Evolutionary conservation across 164 flowering plant genomes (phyloP).

Genomic region (Berberis thunbergii): DNA sequence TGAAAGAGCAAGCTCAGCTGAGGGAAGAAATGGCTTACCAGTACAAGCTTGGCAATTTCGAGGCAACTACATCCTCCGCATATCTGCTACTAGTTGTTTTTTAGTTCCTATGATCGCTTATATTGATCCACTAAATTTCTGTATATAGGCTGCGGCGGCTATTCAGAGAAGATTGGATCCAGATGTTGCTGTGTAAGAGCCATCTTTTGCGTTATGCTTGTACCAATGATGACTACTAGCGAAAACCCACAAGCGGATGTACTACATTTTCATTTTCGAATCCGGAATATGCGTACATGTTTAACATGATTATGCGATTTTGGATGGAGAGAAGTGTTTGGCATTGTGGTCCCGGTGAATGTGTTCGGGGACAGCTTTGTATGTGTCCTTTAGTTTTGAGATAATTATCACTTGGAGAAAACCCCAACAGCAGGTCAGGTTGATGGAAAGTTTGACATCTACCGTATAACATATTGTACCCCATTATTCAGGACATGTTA

Average conservation of each 20-base stretch:
- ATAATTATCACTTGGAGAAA: too few relatives aligned
- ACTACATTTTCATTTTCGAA: background rate
- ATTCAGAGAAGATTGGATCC: conserved; percentile 94
- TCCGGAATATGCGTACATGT: too few relatives aligned
- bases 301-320: too few relatives aligned
- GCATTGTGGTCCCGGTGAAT: too few relatives aligned
- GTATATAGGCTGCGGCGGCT: conserved; percentile 80
- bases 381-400: too few relatives aligned
- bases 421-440: too few relatives aligned
- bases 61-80: conserved; percentile 32
- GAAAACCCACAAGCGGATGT: background rate
- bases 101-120: background rate
- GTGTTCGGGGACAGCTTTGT: too few relatives aligned
- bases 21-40: conserved; percentile 88
- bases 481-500: too few relatives aligned
- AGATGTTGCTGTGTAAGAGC: conserved; percentile 51
- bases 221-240: background rate
- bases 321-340: too few relatives aligned
- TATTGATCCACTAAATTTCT: background rate
- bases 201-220: background rate
- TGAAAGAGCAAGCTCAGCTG: conserved; percentile 92
- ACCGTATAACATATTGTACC: too few relatives aligned
- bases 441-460: too few relatives aligned
- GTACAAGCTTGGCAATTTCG: conserved; percentile 86
- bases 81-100: too few relatives aligned